Conservation (phyloP, 345 rosid species). For the Salix purpurea region DNA sequence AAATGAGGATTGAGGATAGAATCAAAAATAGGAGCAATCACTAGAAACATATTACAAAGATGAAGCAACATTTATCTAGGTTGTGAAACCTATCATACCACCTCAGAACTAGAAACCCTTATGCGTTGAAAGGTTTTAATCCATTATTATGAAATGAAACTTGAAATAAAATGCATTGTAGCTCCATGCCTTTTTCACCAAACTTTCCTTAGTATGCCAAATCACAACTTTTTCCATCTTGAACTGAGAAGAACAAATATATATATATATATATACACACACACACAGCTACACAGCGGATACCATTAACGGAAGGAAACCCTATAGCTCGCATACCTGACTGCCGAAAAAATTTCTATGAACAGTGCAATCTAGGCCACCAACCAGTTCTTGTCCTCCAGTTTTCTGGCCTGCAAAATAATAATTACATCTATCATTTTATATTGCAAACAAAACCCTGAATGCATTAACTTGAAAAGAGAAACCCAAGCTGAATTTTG, state of each 20-base stretch:
- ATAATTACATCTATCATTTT: not conserved
- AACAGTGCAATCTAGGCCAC: slow-evolving; percentile 85
- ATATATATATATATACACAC: too few species aligned
- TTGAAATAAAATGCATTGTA: not conserved
- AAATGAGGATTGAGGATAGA: too few species aligned
- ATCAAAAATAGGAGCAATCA: too few species aligned
- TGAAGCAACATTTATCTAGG: too few species aligned
- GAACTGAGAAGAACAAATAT: too few species aligned
- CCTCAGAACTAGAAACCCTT: too few species aligned
- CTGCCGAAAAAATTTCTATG: slow-evolving; percentile 92
- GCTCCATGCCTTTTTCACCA: not conserved
- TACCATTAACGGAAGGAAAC: not conserved
- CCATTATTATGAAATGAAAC: not conserved
- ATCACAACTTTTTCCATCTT: too few species aligned
- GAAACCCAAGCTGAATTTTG: too few species aligned
- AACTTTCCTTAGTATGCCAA: not conserved
- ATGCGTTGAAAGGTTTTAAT: too few species aligned
- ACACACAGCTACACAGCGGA: too few species aligned
- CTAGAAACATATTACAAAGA: too few species aligned
- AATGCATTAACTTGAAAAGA: not conserved
- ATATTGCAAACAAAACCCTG: not conserved
- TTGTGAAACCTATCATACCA: too few species aligned
- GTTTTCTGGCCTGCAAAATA: slow-evolving; percentile 73
- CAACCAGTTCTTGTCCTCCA: slow-evolving; percentile 88
- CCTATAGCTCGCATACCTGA: slow-evolving; percentile 49